Evolutionary conservation across 208 protist species (phyloP).

Genomic region (Acanthamoeba lenticulata): DNA sequence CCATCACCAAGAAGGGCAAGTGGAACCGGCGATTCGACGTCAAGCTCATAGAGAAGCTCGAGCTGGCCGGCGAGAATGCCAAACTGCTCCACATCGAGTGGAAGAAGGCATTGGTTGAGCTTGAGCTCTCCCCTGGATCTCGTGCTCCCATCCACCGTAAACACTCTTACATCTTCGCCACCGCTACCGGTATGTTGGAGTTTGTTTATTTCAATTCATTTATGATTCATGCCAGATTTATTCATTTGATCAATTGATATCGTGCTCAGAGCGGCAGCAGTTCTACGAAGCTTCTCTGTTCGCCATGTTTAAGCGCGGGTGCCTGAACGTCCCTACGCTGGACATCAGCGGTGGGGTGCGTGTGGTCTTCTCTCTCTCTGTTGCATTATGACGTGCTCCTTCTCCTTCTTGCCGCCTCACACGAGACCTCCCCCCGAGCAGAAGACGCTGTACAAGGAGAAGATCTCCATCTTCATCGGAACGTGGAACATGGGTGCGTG

Average conservation of each 20-base stretch:
- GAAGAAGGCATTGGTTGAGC: conserved; percentile 1
- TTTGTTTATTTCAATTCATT: neutral
- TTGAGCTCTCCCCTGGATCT: neutral
- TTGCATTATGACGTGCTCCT: neutral
- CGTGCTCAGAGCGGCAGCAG: conserved; percentile 15
- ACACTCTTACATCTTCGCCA: conserved; percentile 52
- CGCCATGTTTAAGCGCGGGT: conserved; percentile 51
- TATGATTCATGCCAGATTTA: neutral
- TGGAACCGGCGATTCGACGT: conserved; percentile 13
- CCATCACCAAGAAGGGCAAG: conserved; percentile 25
- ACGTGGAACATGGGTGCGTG: conserved; percentile 48
- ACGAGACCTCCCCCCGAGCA: neutral
- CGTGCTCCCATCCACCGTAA: neutral
- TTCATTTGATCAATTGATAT: conserved; percentile 15
- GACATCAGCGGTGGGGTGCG: neutral
- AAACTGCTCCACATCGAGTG: conserved; percentile 42
- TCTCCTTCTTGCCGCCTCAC: neutral
- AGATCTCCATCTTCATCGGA: conserved; percentile 47
- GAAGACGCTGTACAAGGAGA: conserved; percentile 38
- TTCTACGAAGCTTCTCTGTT: conserved; percentile 31
- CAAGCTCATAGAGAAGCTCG: conserved; percentile 7
- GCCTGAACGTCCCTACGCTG: neutral
- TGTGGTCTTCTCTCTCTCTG: neutral
- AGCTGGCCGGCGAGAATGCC: neutral
- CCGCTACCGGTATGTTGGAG: neutral